phyloP scores from a whole-genome alignment of 2,329 filamentous ascomycete species.

The Capronia epimyces region DNA sequence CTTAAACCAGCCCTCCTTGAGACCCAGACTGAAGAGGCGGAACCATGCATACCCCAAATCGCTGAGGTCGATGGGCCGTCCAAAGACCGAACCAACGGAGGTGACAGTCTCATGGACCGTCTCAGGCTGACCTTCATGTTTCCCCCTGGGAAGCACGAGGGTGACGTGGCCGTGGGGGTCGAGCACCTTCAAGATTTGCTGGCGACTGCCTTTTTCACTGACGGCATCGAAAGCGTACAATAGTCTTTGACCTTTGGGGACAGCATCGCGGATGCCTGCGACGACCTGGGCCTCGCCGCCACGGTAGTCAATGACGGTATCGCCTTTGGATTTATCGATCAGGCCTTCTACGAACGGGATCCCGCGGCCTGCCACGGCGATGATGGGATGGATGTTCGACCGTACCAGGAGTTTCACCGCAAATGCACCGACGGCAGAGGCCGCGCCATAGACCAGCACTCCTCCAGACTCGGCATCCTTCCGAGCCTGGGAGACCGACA shows the following conservation, averaged over 20 bases:
- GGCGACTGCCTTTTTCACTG: slow-evolving; percentile 47
- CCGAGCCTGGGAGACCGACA: slow-evolving; percentile 15
- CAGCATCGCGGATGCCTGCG: slow-evolving; percentile 41
- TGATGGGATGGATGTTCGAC: slow-evolving; percentile 57
- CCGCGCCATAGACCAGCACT: slow-evolving; percentile 52
- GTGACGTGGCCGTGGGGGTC: slow-evolving; percentile 30
- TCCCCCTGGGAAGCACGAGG: slow-evolving; percentile 19
- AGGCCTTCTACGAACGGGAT: slow-evolving; percentile 48
- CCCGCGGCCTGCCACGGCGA: slow-evolving; percentile 54
- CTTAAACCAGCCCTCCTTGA: slow-evolving; percentile 48
- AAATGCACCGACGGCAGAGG: slow-evolving; percentile 55
- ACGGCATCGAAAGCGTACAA: slow-evolving; percentile 55
- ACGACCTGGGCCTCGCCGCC: slow-evolving; percentile 51
- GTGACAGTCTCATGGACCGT: slow-evolving; percentile 20
- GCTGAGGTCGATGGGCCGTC: slow-evolving; percentile 16
- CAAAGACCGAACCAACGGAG: slow-evolving; percentile 24
- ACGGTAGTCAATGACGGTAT: slow-evolving; percentile 58
- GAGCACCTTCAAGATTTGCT: slow-evolving; percentile 44
- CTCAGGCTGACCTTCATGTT: slow-evolving; percentile 22
- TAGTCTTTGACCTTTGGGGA: slow-evolving; percentile 39
- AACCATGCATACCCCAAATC: slow-evolving; percentile 47
- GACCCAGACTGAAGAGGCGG: slow-evolving; percentile 41
- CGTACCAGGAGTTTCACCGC: slow-evolving; percentile 52
- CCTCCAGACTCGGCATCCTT: slow-evolving; percentile 24
- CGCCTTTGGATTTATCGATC: slow-evolving; percentile 51